phyloP scores from a whole-genome alignment of 2,329 filamentous ascomycete genomes.

The Alternaria atra region DNA sequence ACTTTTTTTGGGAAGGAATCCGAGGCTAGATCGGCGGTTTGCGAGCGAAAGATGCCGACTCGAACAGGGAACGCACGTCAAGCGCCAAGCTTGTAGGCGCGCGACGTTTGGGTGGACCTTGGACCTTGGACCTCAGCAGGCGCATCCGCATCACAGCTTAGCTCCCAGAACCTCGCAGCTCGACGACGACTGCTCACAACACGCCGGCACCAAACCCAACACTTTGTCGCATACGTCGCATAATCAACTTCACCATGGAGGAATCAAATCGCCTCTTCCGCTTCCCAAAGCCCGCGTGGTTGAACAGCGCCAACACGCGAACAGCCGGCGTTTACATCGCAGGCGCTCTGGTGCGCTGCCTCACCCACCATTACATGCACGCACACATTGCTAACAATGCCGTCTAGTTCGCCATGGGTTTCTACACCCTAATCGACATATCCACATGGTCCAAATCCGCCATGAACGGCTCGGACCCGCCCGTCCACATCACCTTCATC shows the following conservation, averaged over 20 bases:
- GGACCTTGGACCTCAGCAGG: constrained; percentile 40
- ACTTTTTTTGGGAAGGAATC: constrained; percentile 36
- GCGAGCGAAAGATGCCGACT: constrained; percentile 3
- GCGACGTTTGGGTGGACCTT: not conserved
- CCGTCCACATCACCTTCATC: constrained; percentile 72
- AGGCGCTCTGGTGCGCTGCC: constrained; percentile 67
- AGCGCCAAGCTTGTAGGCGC: constrained; percentile 19
- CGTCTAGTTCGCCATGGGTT: constrained; percentile 71
- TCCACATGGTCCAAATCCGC: constrained; percentile 69
- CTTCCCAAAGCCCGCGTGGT: constrained; percentile 72
- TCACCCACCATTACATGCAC: not conserved
- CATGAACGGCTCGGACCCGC: constrained; percentile 64
- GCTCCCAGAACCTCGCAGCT: constrained; percentile 17
- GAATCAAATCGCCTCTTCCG: constrained; percentile 68
- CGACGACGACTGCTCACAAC: constrained; percentile 9
- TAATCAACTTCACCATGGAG: constrained; percentile 48
- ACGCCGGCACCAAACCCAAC: not conserved
- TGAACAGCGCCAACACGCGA: constrained; percentile 70
- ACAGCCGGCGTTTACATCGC: constrained; percentile 72
- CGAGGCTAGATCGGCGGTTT: constrained; percentile 22
- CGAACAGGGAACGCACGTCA: constrained; percentile 16
- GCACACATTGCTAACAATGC: constrained; percentile 13
- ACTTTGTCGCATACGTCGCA: constrained; percentile 10
- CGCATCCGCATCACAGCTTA: constrained; percentile 22
- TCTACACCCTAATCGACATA: constrained; percentile 75